A percentile compares a stretch with the other conserved stretches of the same genome.
phyloP scores from a whole-genome alignment of 805 yeast genomes.

The Isabelozyma rhagii region DNA sequence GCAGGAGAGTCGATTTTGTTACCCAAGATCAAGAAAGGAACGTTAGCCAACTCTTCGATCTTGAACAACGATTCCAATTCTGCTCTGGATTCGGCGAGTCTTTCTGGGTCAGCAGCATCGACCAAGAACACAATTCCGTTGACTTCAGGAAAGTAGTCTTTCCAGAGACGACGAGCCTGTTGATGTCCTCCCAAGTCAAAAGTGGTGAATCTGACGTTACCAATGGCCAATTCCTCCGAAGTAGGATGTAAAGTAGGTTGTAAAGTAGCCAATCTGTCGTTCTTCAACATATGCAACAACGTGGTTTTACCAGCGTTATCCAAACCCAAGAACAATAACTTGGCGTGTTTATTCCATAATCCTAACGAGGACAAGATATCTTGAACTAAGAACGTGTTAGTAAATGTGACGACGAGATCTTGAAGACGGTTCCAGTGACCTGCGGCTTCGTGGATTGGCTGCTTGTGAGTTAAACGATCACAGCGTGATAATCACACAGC shows the following conservation, averaged over 20 bases:
- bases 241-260: conserved; percentile 99
- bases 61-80: conserved; percentile 91
- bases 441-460: no score
- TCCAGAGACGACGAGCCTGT: conserved; percentile 99
- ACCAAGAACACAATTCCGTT: conserved; percentile 95
- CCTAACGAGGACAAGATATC: conserved; percentile 45
- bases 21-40: conserved; percentile 92
- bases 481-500: no score
- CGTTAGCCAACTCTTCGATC: conserved; percentile 84
- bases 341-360: conserved; percentile 49
- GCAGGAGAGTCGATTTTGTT: conserved; percentile 93
- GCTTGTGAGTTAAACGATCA: no score
- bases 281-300: conserved; percentile 52
- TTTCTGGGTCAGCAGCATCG: conserved; percentile 94
- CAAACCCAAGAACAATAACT: conserved; percentile 44
- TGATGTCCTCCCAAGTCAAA: conserved; percentile 98
- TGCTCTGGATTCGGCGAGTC: conserved; percentile 91
- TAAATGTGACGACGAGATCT: not conserved
- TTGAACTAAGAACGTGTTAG: conserved; percentile 28
- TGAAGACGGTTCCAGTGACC: no score
- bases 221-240: conserved; percentile 95
- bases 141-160: conserved; percentile 98
- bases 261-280: conserved; percentile 95
- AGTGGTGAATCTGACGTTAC: conserved; percentile 94
- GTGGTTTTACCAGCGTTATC: conserved; percentile 49